These are phyloP conservation scores for Pleurotus cornucopiae DNA, from an alignment of 768 basidiomycete genomes.

Conservation along the genomic window DNA sequence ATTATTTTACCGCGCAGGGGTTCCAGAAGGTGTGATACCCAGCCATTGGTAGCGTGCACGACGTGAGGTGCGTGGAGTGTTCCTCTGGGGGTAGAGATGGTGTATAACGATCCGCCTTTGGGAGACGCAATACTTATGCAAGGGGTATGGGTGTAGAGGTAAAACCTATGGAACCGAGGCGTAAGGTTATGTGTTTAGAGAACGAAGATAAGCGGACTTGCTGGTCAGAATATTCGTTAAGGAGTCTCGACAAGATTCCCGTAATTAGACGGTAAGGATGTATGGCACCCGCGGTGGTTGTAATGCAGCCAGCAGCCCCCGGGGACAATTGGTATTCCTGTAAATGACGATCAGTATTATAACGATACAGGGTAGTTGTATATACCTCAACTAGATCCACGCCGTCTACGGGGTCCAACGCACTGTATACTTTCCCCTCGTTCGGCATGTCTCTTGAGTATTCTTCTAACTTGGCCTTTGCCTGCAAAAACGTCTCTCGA, in stretches of 20 bases:
- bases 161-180: constrained; percentile 37
- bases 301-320: constrained; percentile 44
- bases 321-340: constrained; percentile 49
- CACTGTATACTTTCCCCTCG: constrained; percentile 32
- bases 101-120: constrained; percentile 36
- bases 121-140: constrained; percentile 1
- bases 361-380: neutral
- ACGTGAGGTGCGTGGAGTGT: constrained; percentile 54
- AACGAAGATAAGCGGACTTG: constrained; percentile 21
- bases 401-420: constrained; percentile 24
- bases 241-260: constrained; percentile 47
- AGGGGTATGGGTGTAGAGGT: constrained; percentile 44
- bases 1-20: constrained; percentile 59
- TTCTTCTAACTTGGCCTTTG: constrained; percentile 33
- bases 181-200: constrained; percentile 2
- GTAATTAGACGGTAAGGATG: constrained; percentile 73
- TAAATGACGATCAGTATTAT: neutral
- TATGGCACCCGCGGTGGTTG: constrained; percentile 53
- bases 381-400: constrained; percentile 22
- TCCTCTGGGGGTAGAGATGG: constrained; percentile 60
- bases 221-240: constrained; percentile 45
- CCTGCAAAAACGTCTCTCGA: constrained; percentile 32
- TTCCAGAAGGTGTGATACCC: constrained; percentile 67
- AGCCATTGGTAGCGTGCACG: constrained; percentile 84
- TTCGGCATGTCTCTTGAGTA: constrained; percentile 50